Evolutionary conservation across 2,329 filamentous ascomycete genomes (phyloP).

Genomic region (Aspergillus sp.): DNA sequence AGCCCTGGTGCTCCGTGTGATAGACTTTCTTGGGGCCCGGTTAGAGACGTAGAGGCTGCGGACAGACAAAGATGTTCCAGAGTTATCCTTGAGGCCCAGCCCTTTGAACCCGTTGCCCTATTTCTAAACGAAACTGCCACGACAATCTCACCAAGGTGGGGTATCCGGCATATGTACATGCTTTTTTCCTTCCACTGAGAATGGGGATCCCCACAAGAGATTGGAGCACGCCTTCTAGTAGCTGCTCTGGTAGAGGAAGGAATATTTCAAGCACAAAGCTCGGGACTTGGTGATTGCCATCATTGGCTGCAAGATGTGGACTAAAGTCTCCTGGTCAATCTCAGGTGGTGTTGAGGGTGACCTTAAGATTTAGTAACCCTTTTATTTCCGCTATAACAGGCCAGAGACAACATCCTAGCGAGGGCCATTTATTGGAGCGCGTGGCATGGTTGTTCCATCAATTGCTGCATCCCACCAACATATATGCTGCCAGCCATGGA

Average conservation of each 20-base stretch:
- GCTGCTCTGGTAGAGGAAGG: background rate
- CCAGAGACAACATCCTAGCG: too few species aligned
- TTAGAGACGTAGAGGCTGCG: too few species aligned
- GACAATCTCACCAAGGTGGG: background rate
- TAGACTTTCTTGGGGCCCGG: too few species aligned
- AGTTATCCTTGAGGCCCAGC: too few species aligned
- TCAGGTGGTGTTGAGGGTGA: background rate
- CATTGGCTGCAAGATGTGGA: background rate
- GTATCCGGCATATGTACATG: background rate
- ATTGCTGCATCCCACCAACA: too few species aligned
- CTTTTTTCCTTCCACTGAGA: background rate
- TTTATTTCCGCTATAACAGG: background rate
- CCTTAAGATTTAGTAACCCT: background rate
- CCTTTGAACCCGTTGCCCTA: too few species aligned
- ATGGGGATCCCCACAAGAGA: background rate
- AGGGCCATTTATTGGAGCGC: too few species aligned
- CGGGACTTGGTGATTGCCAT: background rate
- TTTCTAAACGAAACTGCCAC: slow-evolving; percentile 21
- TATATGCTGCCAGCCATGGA: too few species aligned
- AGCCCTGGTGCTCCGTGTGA: too few species aligned
- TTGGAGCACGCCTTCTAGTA: background rate
- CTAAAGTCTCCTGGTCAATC: background rate
- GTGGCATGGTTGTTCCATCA: too few species aligned
- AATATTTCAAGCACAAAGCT: background rate
- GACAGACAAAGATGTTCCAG: too few species aligned